Base-by-base conservation (phyloP, 306 rosid species). In the Castanospermum australe region DNA sequence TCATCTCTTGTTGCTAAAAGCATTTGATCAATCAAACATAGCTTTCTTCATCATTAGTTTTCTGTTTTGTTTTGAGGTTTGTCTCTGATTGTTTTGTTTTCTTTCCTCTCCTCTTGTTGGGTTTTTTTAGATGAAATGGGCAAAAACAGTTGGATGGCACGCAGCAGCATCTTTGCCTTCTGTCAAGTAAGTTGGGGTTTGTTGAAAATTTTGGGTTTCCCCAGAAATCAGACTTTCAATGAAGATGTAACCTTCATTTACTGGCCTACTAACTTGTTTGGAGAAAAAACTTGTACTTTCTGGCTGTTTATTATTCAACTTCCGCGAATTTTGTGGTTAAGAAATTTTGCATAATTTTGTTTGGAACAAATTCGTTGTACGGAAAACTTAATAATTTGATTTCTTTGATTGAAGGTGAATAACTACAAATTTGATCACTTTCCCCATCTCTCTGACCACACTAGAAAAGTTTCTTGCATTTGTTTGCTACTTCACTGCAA, bases 111-210 rank as follows among this genome's bases (percentile, higher is more conserved):
- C 4, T 45, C 25, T 32, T 60, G 39, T 70, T 77, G 64, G 32
- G n/a, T 59, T 48, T 59, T 48, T 73, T 22, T 17, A 87, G 89
- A 80, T 73, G 77, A 77, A 81, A 66, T 59, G 78, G 79, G 77
- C 73, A 13, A 76, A 73, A 82, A 79, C 20, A 32, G 84, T 60
- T 1, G 64, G 69, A 82, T 71, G 77, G 57, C 83, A 36, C 33
- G 45, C 60, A 4, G 75, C 75, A 75, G 79, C 68, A 84, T 55
- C 68, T 28, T 44, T 83, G 75, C 82, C 91, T 76, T 76, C 83
- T 18, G 39, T 82, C 83, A 72, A 84, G 97, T 90, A 83, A 76
- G 93, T 71, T 69, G 20, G 17, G 21, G 22, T 57, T 66, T 48
- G 18, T n/a, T n/a, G n/a, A n/a, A n/a, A n/a, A n/a, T n/a, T 52